These are phyloP conservation scores for Dictyostelium firmibasis DNA, from an alignment of 78 protist genomes.

Conservation along the genomic window DNA sequence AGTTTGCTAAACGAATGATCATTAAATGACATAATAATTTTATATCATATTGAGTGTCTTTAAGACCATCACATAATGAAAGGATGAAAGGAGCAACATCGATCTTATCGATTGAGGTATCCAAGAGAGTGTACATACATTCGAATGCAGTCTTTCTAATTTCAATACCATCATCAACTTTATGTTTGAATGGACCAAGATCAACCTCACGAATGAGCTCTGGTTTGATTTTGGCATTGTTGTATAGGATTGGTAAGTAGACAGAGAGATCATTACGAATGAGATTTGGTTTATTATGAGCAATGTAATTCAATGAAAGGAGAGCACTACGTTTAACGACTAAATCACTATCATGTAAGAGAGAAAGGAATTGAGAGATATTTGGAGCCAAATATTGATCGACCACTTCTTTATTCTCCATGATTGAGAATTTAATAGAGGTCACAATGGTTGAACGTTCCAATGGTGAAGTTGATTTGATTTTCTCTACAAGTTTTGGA, in stretches of 20 bases:
- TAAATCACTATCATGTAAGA: constrained; percentile 80
- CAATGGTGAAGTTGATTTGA: constrained; percentile 19
- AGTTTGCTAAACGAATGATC: constrained; percentile 58
- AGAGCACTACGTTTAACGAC: constrained; percentile 91
- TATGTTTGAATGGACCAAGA: constrained; percentile 97
- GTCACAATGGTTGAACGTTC: constrained; percentile 84
- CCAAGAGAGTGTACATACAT: constrained; percentile 94
- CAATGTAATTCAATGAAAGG: constrained; percentile 88
- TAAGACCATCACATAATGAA: constrained; percentile 83
- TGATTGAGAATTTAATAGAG: constrained; percentile 87
- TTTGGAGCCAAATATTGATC: constrained; percentile 61
- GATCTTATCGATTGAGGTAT: constrained; percentile 64
- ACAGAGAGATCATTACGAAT: constrained; percentile 47
- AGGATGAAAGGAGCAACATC: constrained; percentile 62
- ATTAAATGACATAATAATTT: constrained; percentile 87
- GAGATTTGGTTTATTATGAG: constrained; percentile 87
- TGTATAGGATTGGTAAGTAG: constrained; percentile 86
- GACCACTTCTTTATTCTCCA: constrained; percentile 58
- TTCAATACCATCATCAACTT: constrained; percentile 97
- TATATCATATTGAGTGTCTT: constrained; percentile 91
- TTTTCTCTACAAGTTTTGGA: constrained; percentile 42
- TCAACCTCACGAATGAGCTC: constrained; percentile 92
- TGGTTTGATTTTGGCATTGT: constrained; percentile 80
- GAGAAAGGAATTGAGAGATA: constrained; percentile 55
- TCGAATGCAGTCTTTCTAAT: constrained; percentile 91